These are phyloP conservation scores for Trichophyton rubrum DNA, from an alignment of 2,329 filamentous ascomycete species.

Conservation along the genomic window DNA sequence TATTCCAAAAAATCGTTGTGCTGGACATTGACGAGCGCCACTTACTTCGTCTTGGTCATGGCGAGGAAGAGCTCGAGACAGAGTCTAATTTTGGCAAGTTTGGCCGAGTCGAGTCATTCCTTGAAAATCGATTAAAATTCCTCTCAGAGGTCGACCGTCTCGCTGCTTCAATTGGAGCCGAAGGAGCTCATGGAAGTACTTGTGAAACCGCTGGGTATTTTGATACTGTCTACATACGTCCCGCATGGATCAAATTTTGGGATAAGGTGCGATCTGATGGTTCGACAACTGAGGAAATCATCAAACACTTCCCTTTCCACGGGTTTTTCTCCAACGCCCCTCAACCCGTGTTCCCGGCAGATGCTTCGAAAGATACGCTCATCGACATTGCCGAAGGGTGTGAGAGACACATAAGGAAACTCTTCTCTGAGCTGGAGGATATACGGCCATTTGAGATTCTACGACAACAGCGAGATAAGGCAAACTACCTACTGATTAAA, in stretches of 20 bases:
- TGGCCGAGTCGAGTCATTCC: slow-evolving; percentile 86
- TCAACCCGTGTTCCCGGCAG: slow-evolving; percentile 65
- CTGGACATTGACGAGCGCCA: slow-evolving; percentile 93
- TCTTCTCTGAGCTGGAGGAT: slow-evolving; percentile 86
- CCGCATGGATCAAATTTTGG: slow-evolving; percentile 77
- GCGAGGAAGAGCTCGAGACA: slow-evolving; percentile 83
- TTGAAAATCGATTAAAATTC: slow-evolving; percentile 70
- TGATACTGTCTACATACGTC: slow-evolving; percentile 78
- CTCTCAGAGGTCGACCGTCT: slow-evolving; percentile 76
- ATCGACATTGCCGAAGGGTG: slow-evolving; percentile 73
- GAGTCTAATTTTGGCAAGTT: slow-evolving; percentile 85
- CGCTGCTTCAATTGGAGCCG: slow-evolving; percentile 69
- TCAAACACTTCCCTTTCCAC: slow-evolving; percentile 74
- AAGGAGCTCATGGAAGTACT: slow-evolving; percentile 88
- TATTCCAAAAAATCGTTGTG: slow-evolving; percentile 96
- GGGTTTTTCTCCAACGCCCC: slow-evolving; percentile 77
- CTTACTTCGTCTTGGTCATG: slow-evolving; percentile 80
- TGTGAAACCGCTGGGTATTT: slow-evolving; percentile 97
- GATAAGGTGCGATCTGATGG: slow-evolving; percentile 48
- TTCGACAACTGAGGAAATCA: slow-evolving; percentile 48
- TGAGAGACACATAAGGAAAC: slow-evolving; percentile 73
- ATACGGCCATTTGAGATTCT: slow-evolving; percentile 92
- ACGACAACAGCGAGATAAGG: slow-evolving; percentile 75
- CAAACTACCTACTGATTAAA: slow-evolving; percentile 87
- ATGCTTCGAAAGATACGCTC: slow-evolving; percentile 51